These are phyloP conservation scores for Kalaharituber pfeilii DNA, from an alignment of 2,329 filamentous ascomycete species.

Conservation along the genomic window DNA sequence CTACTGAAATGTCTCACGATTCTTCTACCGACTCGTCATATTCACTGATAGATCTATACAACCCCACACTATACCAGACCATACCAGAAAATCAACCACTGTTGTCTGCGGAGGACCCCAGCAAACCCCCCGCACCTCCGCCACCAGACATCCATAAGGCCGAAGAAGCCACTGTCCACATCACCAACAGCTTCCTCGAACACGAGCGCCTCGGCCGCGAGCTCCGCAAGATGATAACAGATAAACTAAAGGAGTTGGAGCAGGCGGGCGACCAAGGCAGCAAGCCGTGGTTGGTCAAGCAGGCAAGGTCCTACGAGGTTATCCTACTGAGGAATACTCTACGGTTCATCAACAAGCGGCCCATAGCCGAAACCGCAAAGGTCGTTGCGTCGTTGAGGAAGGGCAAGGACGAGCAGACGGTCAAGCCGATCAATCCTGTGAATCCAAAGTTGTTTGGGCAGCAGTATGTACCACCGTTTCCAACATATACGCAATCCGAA, in stretches of 20 bases:
- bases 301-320: constrained; percentile 1
- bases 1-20: background rate
- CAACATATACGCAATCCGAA: constrained; percentile 9
- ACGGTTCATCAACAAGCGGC: constrained; percentile 5
- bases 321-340: constrained; percentile 12
- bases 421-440: background rate
- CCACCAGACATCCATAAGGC: background rate
- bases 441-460: background rate
- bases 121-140: background rate
- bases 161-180: background rate
- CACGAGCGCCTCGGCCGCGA: background rate
- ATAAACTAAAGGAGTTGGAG: background rate
- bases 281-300: background rate
- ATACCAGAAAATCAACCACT: too few species aligned
- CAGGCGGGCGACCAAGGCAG: too few species aligned
- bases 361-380: background rate
- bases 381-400: background rate
- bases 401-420: background rate
- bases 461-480: constrained; percentile 13
- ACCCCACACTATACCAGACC: too few species aligned
- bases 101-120: background rate
- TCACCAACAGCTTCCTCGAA: background rate
- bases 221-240: background rate
- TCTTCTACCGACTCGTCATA: background rate
- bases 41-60: background rate